Evolutionary conservation across 129 eudicot species (phyloP).

Genomic region (Solidago caesia): DNA sequence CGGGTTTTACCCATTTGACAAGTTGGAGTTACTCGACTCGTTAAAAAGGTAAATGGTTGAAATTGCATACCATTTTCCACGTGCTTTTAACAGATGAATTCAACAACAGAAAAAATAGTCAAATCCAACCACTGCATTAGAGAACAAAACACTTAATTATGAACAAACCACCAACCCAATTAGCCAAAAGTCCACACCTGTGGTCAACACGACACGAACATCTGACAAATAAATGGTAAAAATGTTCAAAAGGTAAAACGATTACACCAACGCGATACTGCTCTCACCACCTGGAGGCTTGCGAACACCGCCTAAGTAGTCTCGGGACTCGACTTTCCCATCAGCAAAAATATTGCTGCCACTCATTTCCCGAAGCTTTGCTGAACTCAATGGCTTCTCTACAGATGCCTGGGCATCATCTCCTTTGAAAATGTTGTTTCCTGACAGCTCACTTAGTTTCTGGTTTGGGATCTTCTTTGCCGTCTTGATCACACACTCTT

Average conservation of each 20-base stretch:
- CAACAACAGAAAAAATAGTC: neutral
- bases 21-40: no score
- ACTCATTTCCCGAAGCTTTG: conserved; percentile 87
- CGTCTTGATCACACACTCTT: conserved; percentile 67
- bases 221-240: conserved; percentile 23
- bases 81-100: neutral
- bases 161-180: conserved; percentile 30
- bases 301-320: conserved; percentile 87
- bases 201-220: conserved; percentile 20
- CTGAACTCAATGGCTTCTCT: conserved; percentile 83
- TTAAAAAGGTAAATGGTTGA: no score
- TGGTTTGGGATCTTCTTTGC: conserved; percentile 86
- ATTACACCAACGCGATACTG: conserved; percentile 89
- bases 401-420: conserved; percentile 58
- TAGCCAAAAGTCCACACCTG: conserved; percentile 21
- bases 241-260: neutral
- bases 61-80: no score
- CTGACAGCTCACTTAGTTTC: conserved; percentile 80
- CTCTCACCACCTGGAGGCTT: conserved; percentile 99
- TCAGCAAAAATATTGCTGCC: conserved; percentile 90
- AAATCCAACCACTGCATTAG: conserved; percentile 11
- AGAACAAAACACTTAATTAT: conserved; percentile 18
- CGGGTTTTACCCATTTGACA: no score
- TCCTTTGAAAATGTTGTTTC: conserved; percentile 90
- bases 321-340: conserved; percentile 87